Base-by-base conservation (phyloP, 176 grass and related monocot genomes). In the Rhynchospora pubera region DNA sequence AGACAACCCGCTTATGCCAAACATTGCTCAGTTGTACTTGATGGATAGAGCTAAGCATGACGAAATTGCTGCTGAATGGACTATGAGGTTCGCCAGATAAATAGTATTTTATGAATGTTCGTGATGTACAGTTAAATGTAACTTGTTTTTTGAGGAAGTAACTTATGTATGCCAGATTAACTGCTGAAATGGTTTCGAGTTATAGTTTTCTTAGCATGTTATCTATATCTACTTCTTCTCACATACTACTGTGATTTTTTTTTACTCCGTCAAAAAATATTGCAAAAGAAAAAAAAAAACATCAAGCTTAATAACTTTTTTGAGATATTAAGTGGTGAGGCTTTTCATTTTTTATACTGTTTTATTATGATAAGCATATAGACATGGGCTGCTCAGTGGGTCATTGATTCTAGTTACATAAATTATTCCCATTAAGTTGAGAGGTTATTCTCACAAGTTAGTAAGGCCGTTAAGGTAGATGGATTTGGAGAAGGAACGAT, bases 1-100 rank as follows among this genome's bases (percentile, higher is more conserved):
- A 98, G 95, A 91, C 62, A 87, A 78, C 65, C 74, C 92, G 4
- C 77, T 86, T 57, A 84, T 85, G 59, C 58, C 62, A 6, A 91
- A 51, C 62, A 93, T 99, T 83, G 80, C 92, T 82, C 79, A 61
- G 82, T 82, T 93, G 42, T 95, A 91, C 79, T 75, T 93, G 79
- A 87, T 83, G 5, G 89, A 95, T 79, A 89, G 89, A 90, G 43
- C 60, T 77, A 93, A 91, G 62, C 89, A 99, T 28, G 85, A 99
- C 59, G 84, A 99, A 85, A 91, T 91, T 71, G 89, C 92, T 18
- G 90, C 90, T n/a, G 94, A 97, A 58, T 94, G 94, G 94, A 93
- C 92, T 46, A 89, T 84, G 80, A 92, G 94, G 51, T 94, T 97
- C 26, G 92, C 94, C 79, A 91, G 81, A 92, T 97, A 97, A 70